These are phyloP conservation scores for Aleurites moluccanus DNA, from an alignment of 441 rosid genomes.

Conservation along the genomic window DNA sequence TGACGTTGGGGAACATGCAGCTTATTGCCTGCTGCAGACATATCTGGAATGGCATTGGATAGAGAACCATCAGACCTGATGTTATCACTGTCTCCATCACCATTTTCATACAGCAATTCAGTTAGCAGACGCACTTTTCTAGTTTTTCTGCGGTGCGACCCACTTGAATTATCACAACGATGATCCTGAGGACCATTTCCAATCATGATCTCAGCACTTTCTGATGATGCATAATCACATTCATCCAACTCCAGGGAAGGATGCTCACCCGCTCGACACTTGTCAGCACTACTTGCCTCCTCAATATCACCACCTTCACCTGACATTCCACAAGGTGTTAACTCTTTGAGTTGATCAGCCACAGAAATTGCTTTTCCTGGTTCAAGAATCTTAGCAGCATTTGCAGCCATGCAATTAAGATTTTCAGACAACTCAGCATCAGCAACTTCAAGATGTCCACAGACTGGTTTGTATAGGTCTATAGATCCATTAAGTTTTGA, in stretches of 20 bases:
- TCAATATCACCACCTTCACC: slow-evolving; percentile 36
- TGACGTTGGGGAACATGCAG: slow-evolving; percentile 28
- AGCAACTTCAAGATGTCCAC: slow-evolving; percentile 30
- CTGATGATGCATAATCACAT: slow-evolving; percentile 48
- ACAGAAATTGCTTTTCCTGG: slow-evolving; percentile 30
- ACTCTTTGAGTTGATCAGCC: slow-evolving; percentile 28
- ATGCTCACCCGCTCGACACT: slow-evolving; percentile 26
- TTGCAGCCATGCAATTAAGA: slow-evolving; percentile 17
- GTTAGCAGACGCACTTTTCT: slow-evolving; percentile 70
- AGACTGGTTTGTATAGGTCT: no score
- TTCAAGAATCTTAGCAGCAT: slow-evolving; percentile 25
- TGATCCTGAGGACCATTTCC: slow-evolving; percentile 26
- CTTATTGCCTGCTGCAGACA: slow-evolving; percentile 30
- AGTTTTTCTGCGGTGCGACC: slow-evolving; percentile 57
- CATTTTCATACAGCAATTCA: slow-evolving; percentile 58
- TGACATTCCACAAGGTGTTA: slow-evolving; percentile 37
- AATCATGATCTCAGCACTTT: slow-evolving; percentile 46
- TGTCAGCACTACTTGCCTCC: slow-evolving; percentile 33
- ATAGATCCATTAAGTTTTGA: slow-evolving; percentile 30
- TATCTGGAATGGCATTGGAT: slow-evolving; percentile 32
- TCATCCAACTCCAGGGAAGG: slow-evolving; percentile 42
- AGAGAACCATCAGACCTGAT: slow-evolving; percentile 37
- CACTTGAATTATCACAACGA: slow-evolving; percentile 37
- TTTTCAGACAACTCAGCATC: slow-evolving; percentile 27
- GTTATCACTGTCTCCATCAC: slow-evolving; percentile 29